Evolutionary conservation across 345 rosid genomes (phyloP).

Genomic region (Eucalyptus marginata): DNA sequence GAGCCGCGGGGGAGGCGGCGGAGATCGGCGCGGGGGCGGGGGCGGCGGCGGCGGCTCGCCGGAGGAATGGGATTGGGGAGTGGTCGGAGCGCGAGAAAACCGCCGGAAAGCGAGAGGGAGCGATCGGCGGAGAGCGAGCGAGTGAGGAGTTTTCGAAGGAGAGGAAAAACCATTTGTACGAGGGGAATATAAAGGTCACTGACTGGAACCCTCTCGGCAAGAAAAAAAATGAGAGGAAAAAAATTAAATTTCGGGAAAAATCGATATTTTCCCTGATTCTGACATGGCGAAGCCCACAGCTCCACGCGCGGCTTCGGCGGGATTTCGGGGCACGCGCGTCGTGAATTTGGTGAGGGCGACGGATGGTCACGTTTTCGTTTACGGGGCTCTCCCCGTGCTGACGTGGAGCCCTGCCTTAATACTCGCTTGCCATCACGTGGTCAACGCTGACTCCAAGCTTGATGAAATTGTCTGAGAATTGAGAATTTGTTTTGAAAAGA

Average conservation of each 20-base stretch:
- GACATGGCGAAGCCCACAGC: not conserved
- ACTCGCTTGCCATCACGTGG: not conserved
- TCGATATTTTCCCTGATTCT: not conserved
- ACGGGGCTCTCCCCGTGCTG: not conserved
- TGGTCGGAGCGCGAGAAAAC: not conserved
- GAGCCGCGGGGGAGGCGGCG: not conserved
- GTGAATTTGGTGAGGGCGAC: not conserved
- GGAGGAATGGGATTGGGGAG: not conserved
- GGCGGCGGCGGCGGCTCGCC: not conserved
- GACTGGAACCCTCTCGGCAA: not conserved
- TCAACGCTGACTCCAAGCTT: not conserved
- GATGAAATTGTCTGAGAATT: not conserved
- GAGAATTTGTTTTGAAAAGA: not conserved
- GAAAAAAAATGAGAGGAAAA: not conserved
- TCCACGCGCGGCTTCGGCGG: not conserved
- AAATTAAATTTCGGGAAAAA: not conserved
- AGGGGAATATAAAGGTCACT: not conserved
- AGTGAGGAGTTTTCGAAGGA: not conserved
- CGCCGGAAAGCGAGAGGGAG: not conserved
- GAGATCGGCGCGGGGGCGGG: not conserved
- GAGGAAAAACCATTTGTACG: not conserved
- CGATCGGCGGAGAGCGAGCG: not conserved
- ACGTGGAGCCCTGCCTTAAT: not conserved
- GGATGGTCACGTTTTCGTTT: not conserved
- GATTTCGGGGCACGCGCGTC: not conserved